Evolutionary conservation across 2,329 filamentous ascomycete species (phyloP).

Genomic region (Aureobasidium sp.): DNA sequence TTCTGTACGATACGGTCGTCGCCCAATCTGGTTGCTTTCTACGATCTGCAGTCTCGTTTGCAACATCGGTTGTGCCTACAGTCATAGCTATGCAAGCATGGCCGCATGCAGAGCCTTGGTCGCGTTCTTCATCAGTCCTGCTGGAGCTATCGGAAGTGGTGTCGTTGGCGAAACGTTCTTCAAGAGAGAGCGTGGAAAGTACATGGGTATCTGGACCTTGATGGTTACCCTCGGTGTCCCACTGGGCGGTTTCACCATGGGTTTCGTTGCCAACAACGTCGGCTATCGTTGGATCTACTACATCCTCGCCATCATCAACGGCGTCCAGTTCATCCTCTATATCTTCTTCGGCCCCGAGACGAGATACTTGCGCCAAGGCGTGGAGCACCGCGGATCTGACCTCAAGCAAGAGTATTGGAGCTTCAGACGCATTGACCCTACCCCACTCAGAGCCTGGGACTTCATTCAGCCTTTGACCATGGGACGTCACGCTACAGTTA

Average conservation of each 20-base stretch:
- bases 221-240: slow-evolving; percentile 45
- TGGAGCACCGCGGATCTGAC: slow-evolving; percentile 27
- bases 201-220: slow-evolving; percentile 51
- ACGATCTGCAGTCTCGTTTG: slow-evolving; percentile 40
- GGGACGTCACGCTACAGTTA: slow-evolving; percentile 37
- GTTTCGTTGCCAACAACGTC: slow-evolving; percentile 42
- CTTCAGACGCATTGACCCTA: slow-evolving; percentile 45
- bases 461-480: slow-evolving; percentile 47
- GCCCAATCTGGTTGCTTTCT: slow-evolving; percentile 48
- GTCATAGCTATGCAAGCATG: slow-evolving; percentile 43
- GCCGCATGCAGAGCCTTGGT: slow-evolving; percentile 44
- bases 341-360: slow-evolving; percentile 49
- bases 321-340: slow-evolving; percentile 48
- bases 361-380: slow-evolving; percentile 40
- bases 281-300: slow-evolving; percentile 55
- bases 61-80: slow-evolving; percentile 48
- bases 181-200: slow-evolving; percentile 45
- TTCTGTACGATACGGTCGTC: slow-evolving; percentile 45
- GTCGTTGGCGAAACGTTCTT: slow-evolving; percentile 53
- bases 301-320: slow-evolving; percentile 50
- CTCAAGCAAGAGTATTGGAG: slow-evolving; percentile 37
- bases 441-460: slow-evolving; percentile 40
- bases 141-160: slow-evolving; percentile 47
- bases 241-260: slow-evolving; percentile 32
- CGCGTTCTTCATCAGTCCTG: slow-evolving; percentile 50